phyloP scores from a whole-genome alignment of 768 basidiomycete genomes.

The Tulasnella calospora region DNA sequence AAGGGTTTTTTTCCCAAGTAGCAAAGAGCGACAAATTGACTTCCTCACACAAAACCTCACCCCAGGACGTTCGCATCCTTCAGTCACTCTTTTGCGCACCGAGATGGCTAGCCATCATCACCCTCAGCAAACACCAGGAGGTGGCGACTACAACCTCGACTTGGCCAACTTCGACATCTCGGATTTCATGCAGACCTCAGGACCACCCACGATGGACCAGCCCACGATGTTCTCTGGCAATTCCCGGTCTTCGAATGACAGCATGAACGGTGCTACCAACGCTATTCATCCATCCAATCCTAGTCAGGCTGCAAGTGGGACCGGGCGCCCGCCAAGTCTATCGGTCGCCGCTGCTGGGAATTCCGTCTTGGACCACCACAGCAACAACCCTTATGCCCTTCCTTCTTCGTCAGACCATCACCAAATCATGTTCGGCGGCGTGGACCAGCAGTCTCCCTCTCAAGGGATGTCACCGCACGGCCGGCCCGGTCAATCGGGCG shows the following conservation, averaged over 20 bases:
- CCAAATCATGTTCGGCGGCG: not conserved
- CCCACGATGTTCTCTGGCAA: not conserved
- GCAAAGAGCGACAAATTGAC: not conserved
- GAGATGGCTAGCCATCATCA: conserved; percentile 3
- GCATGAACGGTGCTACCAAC: not conserved
- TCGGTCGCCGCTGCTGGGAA: conserved; percentile 1
- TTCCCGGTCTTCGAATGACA: conserved; percentile 5
- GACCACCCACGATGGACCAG: not conserved
- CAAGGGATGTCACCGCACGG: not conserved
- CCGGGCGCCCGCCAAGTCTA: not conserved
- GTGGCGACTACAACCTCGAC: conserved; percentile 24
- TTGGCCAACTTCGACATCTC: conserved; percentile 27
- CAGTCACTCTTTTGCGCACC: conserved; percentile 1
- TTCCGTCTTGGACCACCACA: conserved; percentile 9
- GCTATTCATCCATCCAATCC: conserved; percentile 13
- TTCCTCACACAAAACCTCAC: not conserved
- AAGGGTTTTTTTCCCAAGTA: conserved; percentile 1
- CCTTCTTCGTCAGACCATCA: conserved; percentile 1
- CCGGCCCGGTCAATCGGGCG: not conserved
- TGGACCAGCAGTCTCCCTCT: not conserved
- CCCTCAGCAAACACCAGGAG: not conserved
- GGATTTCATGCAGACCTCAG: conserved; percentile 24
- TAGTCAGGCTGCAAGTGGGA: not conserved
- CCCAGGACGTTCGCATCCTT: not conserved
- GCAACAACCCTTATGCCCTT: not conserved